A percentile compares a stretch with the other conserved stretches of the same genome.
phyloP scores from a whole-genome alignment of 2,329 filamentous ascomycete genomes.

The Aciculosporium take region DNA sequence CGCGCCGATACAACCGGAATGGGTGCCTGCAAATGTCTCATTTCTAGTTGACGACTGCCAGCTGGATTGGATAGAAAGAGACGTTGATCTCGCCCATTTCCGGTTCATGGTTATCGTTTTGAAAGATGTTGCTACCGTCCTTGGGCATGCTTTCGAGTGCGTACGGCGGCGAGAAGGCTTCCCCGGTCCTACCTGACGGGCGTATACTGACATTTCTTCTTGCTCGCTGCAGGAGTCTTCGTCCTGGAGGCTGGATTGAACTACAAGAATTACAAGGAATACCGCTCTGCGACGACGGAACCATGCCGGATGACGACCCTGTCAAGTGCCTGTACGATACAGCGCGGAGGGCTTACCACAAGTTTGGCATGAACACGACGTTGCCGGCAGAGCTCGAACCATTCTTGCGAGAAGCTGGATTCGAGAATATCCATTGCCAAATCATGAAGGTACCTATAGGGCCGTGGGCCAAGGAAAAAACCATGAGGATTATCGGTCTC shows the following conservation, averaged over 20 bases:
- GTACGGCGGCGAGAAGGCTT: neutral
- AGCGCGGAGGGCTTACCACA: conserved; percentile 6
- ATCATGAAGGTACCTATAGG: conserved; percentile 25
- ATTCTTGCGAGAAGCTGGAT: conserved; percentile 8
- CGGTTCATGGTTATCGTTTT: conserved; percentile 12
- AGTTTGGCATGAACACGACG: conserved; percentile 10
- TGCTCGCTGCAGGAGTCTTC: conserved; percentile 11
- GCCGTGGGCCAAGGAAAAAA: conserved; percentile 20
- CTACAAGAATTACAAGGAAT: conserved; percentile 23
- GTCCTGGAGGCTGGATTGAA: conserved; percentile 31
- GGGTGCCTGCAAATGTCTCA: conserved; percentile 26
- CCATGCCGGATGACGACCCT: conserved; percentile 11
- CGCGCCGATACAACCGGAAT: conserved; percentile 25
- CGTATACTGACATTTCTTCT: neutral
- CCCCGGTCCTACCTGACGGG: neutral
- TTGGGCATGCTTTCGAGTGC: conserved; percentile 11
- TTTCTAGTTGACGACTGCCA: conserved; percentile 24
- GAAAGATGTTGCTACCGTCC: conserved; percentile 8
- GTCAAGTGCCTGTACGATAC: conserved; percentile 7
- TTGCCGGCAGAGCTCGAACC: conserved; percentile 9
- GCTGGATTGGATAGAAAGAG: conserved; percentile 15
- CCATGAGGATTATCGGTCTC: conserved; percentile 21
- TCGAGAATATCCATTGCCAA: conserved; percentile 16
- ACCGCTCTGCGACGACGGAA: conserved; percentile 22
- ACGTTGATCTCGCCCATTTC: conserved; percentile 19